Base-by-base conservation (phyloP, 768 basidiomycete species). In the Leccinum rimulosum region DNA sequence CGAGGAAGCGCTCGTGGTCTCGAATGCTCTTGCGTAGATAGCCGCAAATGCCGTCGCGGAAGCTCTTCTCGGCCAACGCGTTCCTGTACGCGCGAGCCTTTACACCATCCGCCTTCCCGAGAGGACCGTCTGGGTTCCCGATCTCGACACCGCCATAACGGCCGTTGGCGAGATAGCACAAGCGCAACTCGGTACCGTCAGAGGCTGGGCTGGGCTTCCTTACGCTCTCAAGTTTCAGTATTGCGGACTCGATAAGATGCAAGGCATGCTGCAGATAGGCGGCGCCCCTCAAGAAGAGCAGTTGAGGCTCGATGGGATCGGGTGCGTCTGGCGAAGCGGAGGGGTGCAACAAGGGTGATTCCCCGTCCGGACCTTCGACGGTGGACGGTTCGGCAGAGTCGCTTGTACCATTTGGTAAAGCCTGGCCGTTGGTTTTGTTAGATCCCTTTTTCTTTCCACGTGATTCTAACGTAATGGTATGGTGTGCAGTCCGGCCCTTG, bases 81-180 rank as follows among this genome's bases (percentile, higher is more conserved):
- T 74, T 67, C 25, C 84, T 79, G 69, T 95, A 95, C 3, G 86
- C 88, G 49, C 70, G 68, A 27, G 82, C 72, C 75, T 93, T 94
- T 36, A 74, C 68, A 9, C 85, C 84, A 47, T 81, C 74, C 56
- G 70, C 74, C 45, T 74, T 76, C 1, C 93, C 89, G 33, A 94
- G 70, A 1, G 90, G 88, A 2, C 93, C 91, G 47, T 90, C 86
- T 2, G 86, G 84, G 66, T 92, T 86, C 10, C 87, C 88, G n/a
- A 88, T 81, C 73, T 93, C 91, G 27, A 91, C 85, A 2, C 91
- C 92, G n/a, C 92, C 92, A 60, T 88, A 93, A 59, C 80, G 82
- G 7, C 91, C 86, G 49, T 87, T 83, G 54, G 86, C 83, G 61
- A 95, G 78, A 71, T 86, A 87, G 68, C 85, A 91, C 47, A 95